phyloP scores from a whole-genome alignment of 1,284 basidiomycete genomes.

The Phellopilus nigrolimitatus region DNA sequence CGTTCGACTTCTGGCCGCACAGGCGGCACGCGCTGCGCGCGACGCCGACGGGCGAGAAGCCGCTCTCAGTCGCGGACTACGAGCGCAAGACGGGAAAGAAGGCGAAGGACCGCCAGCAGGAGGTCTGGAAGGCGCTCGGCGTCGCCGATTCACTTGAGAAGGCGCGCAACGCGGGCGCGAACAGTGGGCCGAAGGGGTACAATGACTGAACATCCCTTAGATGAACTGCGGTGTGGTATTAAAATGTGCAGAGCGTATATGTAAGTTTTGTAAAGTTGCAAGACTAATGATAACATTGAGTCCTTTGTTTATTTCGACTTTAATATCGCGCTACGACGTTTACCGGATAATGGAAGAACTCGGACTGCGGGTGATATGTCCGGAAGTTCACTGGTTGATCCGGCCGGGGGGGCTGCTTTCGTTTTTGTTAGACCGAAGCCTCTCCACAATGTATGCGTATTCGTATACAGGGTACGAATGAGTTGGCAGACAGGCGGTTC shows the following conservation, averaged over 20 bases:
- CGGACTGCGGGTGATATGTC: no score
- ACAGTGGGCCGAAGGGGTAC: constrained; percentile 14
- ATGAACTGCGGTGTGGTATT: not conserved
- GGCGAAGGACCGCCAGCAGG: constrained; percentile 61
- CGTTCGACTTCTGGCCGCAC: constrained; percentile 72
- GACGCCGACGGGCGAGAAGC: constrained; percentile 78
- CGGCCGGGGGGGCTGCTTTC: no score
- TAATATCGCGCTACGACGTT: no score
- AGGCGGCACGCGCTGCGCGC: constrained; percentile 73
- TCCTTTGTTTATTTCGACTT: no score
- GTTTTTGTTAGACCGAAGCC: no score
- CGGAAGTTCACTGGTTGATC: no score
- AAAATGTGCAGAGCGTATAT: no score
- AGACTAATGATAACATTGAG: not conserved
- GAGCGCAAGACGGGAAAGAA: constrained; percentile 56
- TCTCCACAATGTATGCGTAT: no score
- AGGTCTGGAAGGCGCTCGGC: constrained; percentile 60
- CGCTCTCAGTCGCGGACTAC: constrained; percentile 71
- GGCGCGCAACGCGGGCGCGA: constrained; percentile 14
- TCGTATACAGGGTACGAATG: no score
- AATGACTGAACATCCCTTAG: constrained; percentile 9
- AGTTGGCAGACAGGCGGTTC: no score
- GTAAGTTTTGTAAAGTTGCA: not conserved
- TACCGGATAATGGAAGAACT: no score
- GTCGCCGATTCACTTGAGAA: constrained; percentile 30